Base-by-base conservation (phyloP, 2,329 filamentous ascomycete genomes). In the Alternaria atra region DNA sequence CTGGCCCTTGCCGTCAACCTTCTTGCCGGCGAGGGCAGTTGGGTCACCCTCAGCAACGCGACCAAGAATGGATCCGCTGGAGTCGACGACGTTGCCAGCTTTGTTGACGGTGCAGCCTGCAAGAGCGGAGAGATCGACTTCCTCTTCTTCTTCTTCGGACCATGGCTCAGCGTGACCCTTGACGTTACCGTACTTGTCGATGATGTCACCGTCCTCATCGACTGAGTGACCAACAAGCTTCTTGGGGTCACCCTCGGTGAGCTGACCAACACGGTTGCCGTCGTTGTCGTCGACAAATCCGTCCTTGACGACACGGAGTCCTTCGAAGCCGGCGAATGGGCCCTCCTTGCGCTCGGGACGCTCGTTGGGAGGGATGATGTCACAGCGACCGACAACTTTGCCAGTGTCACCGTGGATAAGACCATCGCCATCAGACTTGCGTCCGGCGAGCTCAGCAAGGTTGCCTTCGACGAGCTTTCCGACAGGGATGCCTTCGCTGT, bases 161-260 rank as follows among this genome's bases (percentile, higher is more conserved):
- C 83, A 87, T 4, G 84, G 85, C 72, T 87, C 85, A n/a, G 83
- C 85, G 59, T 85, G 84, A 32, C 85, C 85, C 77, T 86, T 86
- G 66, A 85, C 82, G 61, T 86, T 87, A 58, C 86, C 88, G 73
- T 92, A 93, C 76, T 88, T 89, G 82, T 95, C 92, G 57, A 91
- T 84, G 32, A 96, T 88, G 58, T 95, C 92, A 37, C 92, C 92
- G 65, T 96, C 92, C 63, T 92, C 89, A 58, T 95, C 92, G 17
- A 95, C 92, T 8, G 83, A 72, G 47, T 91, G 90, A 15, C 92
- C 92, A 37, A 89, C 87, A 1, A 96, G 85, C 52, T 84, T 82
- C 84, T 92, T 93, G 35, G 85, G 77, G 55, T 96, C 90, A 3
- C 92, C 92, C 47, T 88, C 86, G 4, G 86, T 82, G 39, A 94